Conservation (phyloP, 192 early-diverging fungal genomes). For the Rhizophagus prolifer region DNA sequence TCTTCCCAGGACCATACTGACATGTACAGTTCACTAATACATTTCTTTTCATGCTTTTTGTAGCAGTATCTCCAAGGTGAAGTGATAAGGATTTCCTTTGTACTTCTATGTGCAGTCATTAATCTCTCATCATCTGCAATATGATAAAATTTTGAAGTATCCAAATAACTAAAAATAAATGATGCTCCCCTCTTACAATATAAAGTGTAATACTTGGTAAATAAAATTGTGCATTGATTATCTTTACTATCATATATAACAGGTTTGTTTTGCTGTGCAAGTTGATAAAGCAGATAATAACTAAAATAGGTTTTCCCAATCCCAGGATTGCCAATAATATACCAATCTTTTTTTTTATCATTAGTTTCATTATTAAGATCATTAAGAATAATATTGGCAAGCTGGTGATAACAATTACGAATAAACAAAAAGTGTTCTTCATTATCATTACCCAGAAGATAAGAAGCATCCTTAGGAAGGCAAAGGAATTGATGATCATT, state of each 20-base stretch:
- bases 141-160: no score
- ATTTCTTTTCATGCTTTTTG: background rate
- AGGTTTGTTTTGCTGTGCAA: background rate
- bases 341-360: background rate
- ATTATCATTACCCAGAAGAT: no score
- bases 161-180: no score
- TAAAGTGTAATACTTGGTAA: background rate
- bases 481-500: no score
- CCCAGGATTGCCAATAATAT: background rate
- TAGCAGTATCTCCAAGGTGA: no score
- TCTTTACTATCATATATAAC: background rate
- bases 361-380: no score
- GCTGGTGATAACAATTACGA: background rate
- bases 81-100: no score
- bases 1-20: background rate
- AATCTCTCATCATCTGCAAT: no score
- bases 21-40: background rate
- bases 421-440: background rate
- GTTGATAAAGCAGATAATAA: background rate
- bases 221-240: background rate
- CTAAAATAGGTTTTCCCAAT: background rate
- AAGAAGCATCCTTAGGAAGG: no score
- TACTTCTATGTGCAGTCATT: no score
- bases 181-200: no score
- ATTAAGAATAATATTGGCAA: background rate